These are phyloP conservation scores for Fusarium metavorans DNA, from an alignment of 2,329 filamentous ascomycete genomes.

Conservation along the genomic window DNA sequence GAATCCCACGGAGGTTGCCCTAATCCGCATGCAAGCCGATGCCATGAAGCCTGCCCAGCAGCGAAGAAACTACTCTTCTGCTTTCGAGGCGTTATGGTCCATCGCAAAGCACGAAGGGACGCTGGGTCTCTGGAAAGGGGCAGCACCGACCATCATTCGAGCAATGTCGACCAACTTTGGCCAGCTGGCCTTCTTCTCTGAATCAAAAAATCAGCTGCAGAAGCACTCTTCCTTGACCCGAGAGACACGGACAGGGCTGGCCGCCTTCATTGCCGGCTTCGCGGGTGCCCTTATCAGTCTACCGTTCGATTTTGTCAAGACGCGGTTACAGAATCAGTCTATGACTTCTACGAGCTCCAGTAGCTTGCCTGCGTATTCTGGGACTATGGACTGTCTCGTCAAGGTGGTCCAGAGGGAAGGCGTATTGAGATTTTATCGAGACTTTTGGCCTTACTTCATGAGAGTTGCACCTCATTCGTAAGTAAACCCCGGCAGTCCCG, in stretches of 20 bases:
- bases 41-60: too few relatives aligned
- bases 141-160: conserved; percentile 9
- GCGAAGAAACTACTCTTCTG: too few relatives aligned
- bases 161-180: conserved; percentile 40
- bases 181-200: conserved; percentile 37
- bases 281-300: neutral
- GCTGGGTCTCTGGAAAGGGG: too few relatives aligned
- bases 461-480: conserved; percentile 77
- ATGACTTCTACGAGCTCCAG: neutral
- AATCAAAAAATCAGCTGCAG: conserved; percentile 19
- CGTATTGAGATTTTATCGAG: conserved; percentile 75
- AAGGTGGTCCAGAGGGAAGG: conserved; percentile 64
- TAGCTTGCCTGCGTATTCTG: neutral
- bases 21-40: too few relatives aligned
- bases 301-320: neutral
- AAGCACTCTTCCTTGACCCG: neutral
- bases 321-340: neutral
- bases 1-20: too few relatives aligned
- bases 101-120: too few relatives aligned
- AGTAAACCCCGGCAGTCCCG: neutral
- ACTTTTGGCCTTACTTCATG: conserved; percentile 78
- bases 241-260: neutral
- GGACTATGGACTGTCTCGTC: neutral
- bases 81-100: too few relatives aligned
- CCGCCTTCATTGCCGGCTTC: neutral